phyloP scores from a whole-genome alignment of 2,329 filamentous ascomycete species.

The Scytalidium lignicola region DNA sequence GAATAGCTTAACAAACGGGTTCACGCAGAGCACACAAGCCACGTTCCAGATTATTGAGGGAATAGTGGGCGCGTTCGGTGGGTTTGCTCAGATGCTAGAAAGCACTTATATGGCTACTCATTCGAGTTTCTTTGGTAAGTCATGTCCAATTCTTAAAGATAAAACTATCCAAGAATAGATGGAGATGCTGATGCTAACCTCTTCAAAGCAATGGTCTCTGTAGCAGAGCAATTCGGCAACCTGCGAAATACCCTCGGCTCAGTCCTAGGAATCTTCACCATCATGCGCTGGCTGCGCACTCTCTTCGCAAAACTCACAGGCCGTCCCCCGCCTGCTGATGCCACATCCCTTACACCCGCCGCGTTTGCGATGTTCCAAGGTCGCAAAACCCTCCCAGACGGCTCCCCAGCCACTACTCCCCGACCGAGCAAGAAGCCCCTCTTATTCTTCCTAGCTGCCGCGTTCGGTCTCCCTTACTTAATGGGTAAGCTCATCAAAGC shows the following conservation, averaged over 20 bases:
- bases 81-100: conserved; percentile 98
- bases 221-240: conserved; percentile 94
- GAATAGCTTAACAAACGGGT: conserved; percentile 90
- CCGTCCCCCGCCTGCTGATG: conserved; percentile 81
- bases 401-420: conserved; percentile 51
- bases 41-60: conserved; percentile 99
- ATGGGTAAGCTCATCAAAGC: conserved; percentile 94
- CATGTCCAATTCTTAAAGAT: conserved; percentile 5
- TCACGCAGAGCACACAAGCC: conserved; percentile 89
- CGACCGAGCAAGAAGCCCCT: conserved; percentile 91
- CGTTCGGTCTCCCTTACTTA: conserved; percentile 91
- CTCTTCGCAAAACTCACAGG: conserved; percentile 90
- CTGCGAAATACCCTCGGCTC: conserved; percentile 90
- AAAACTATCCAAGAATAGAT: too few species aligned
- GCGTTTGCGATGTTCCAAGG: conserved; percentile 89
- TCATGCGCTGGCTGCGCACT: conserved; percentile 92
- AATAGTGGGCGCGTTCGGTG: conserved; percentile 91
- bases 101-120: conserved; percentile 99
- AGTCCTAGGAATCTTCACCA: conserved; percentile 88
- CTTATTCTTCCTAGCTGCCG: conserved; percentile 89
- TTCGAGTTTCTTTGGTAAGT: conserved; percentile 92
- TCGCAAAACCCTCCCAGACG: conserved; percentile 57
- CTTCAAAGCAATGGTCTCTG: conserved; percentile 83
- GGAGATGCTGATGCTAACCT: conserved; percentile 21
- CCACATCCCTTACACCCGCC: conserved; percentile 79